phyloP scores from a whole-genome alignment of 805 yeast species.

The Candida silvatica region DNA sequence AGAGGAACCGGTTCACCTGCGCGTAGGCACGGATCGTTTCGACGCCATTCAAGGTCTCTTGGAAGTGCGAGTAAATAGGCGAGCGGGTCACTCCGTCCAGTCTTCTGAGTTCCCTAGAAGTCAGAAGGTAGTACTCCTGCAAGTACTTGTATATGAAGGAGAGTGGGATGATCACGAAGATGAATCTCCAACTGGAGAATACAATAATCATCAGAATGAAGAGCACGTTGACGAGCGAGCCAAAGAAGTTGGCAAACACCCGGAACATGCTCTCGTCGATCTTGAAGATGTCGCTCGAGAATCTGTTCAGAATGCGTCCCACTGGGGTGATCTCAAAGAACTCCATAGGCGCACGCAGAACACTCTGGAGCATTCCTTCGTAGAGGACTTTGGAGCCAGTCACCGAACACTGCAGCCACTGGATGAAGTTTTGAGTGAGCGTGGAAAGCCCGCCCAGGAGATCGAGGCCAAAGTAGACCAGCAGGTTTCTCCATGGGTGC shows the following conservation, averaged over 20 bases:
- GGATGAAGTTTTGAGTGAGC: conserved; percentile 53
- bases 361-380: conserved; percentile 58
- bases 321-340: conserved; percentile 91
- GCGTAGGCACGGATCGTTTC: conserved; percentile 36
- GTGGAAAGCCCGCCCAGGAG: conserved; percentile 48
- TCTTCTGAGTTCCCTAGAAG: conserved; percentile 39
- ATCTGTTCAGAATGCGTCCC: conserved; percentile 80
- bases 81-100: conserved; percentile 41
- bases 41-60: conserved; percentile 41
- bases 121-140: conserved; percentile 37
- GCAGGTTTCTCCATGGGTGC: conserved; percentile 54
- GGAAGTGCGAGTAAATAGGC: conserved; percentile 38
- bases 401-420: conserved; percentile 74
- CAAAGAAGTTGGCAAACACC: conserved; percentile 57
- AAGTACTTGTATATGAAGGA: conserved; percentile 31
- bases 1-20: conserved; percentile 21
- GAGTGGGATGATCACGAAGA: conserved; percentile 49
- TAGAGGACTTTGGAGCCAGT: conserved; percentile 69
- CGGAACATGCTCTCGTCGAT: conserved; percentile 70
- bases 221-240: conserved; percentile 47
- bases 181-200: conserved; percentile 76
- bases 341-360: conserved; percentile 82
- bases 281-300: conserved; percentile 79
- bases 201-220: conserved; percentile 73
- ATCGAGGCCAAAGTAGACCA: conserved; percentile 67